Evolutionary conservation across 306 rosid genomes (phyloP).

Genomic region (Cicer pinnatifidum): DNA sequence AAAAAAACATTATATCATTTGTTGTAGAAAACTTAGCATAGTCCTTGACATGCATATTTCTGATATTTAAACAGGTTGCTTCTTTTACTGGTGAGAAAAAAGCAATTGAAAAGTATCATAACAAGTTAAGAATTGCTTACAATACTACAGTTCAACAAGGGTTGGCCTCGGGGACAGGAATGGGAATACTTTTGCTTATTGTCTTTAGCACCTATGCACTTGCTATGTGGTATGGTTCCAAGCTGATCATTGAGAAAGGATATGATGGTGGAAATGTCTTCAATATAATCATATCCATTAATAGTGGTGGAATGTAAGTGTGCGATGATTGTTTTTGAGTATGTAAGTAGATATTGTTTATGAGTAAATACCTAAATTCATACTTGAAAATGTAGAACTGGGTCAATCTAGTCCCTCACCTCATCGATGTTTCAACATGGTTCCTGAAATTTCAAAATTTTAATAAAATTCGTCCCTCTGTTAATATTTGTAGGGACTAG

Average conservation of each 20-base stretch:
- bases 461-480: no score
- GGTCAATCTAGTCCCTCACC: no score
- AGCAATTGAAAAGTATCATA: slow-evolving; percentile 66
- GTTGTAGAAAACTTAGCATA: not conserved
- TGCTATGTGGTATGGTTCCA: slow-evolving; percentile 86
- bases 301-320: slow-evolving; percentile 86
- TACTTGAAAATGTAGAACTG: no score
- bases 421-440: no score
- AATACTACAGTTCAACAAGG: slow-evolving; percentile 61
- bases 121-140: slow-evolving; percentile 66
- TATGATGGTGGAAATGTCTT: slow-evolving; percentile 76
- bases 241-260: slow-evolving; percentile 63
- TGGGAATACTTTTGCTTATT: slow-evolving; percentile 54
- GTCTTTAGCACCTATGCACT: slow-evolving; percentile 72
- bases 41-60: slow-evolving; percentile 1
- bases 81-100: slow-evolving; percentile 82
- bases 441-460: no score
- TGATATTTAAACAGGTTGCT: slow-evolving; percentile 61
- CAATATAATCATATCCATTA: slow-evolving; percentile 62
- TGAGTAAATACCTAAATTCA: no score
- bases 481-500: no score
- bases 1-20: no score
- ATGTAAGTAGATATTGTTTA: no score
- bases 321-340: not conserved
- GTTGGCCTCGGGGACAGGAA: slow-evolving; percentile 67